Evolutionary conservation across 805 yeast species (phyloP), one percentile per base, ranked within the genome.

Genomic region (Kazachstania martiniae): DNA sequence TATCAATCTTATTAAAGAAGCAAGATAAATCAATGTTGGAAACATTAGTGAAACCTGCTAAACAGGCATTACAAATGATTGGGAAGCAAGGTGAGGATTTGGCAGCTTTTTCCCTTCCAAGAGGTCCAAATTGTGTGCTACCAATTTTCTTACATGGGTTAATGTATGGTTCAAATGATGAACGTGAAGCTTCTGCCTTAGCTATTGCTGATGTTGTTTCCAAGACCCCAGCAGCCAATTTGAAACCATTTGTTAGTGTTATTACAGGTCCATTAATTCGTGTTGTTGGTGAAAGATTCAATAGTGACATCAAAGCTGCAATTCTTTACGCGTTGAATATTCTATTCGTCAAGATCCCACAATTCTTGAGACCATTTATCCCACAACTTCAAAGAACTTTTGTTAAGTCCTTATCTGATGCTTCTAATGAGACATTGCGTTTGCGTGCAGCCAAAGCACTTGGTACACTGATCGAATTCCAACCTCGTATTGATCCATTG

Each of bases 381-480:
- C 99, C 99, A 7, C 99, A 91, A 63, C 68, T 91, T 44, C 98
- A 91, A 62, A 73, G 99, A 54, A 91, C 98, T 1, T 91, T 91
- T 62, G 94, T 89, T 26, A 81, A 93, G 53, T 82, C 95, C 2
- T 65, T 91, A 43, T 70, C 84, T 32, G 98, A 91, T 59, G 65
- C 81, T 2, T 49, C 71, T 2, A 81, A 77, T 46, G 93, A 80
- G 31, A 59, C 70, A 7, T 64, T 91, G 48, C 70, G 97, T 43
- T 58, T 74, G 5, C 72, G 94, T 40, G 95, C 98, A 10, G 96
- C 94, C 18, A 70, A 68, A 41, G 96, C 95, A 0, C 63, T 91
- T 44, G 95, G 95, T 32, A 74, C 87, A 8, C 68, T 91, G 51
- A 83, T 89, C 48, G 79, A 77, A 49, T 77, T 79, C 51, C 96